Evolutionary conservation across 192 early-diverging fungal species (phyloP).

Genomic region (Phlyctochytrium arcticum): DNA sequence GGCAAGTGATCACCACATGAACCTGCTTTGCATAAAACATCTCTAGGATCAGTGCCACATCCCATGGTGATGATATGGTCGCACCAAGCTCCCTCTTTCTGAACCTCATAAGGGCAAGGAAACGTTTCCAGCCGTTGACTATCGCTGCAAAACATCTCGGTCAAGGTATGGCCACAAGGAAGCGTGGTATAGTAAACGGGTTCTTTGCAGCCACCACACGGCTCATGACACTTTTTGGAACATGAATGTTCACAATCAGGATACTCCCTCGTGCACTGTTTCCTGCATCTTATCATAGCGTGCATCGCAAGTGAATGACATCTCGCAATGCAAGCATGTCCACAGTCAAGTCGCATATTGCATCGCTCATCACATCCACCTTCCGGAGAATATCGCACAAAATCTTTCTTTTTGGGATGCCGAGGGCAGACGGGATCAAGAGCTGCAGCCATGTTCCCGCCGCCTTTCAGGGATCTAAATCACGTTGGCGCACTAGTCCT

Average conservation of each 20-base stretch:
- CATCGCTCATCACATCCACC: slow-evolving; percentile 52
- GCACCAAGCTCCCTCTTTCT: no score
- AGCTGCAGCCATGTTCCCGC: no score
- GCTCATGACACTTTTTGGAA: slow-evolving; percentile 36
- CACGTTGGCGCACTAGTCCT: no score
- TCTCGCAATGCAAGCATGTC: slow-evolving; percentile 45
- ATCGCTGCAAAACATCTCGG: neutral
- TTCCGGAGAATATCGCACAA: slow-evolving; percentile 39
- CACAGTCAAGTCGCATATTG: slow-evolving; percentile 38
- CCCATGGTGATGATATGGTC: no score
- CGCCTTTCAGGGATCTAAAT: no score
- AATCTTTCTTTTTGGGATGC: no score
- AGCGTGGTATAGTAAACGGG: slow-evolving; percentile 9
- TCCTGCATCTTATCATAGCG: slow-evolving; percentile 45
- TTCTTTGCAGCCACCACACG: slow-evolving; percentile 37
- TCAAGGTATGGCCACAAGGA: slow-evolving; percentile 28
- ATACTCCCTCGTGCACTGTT: slow-evolving; percentile 41
- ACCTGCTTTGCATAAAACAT: neutral
- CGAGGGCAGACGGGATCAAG: no score
- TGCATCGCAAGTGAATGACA: slow-evolving; percentile 48
- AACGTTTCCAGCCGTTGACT: no score
- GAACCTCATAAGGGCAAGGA: no score
- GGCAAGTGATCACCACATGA: slow-evolving; percentile 24
- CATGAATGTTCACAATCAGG: slow-evolving; percentile 44
- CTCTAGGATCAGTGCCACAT: no score